phyloP scores from a whole-genome alignment of 2,329 filamentous ascomycete species.

The Cercospora nicotianae region DNA sequence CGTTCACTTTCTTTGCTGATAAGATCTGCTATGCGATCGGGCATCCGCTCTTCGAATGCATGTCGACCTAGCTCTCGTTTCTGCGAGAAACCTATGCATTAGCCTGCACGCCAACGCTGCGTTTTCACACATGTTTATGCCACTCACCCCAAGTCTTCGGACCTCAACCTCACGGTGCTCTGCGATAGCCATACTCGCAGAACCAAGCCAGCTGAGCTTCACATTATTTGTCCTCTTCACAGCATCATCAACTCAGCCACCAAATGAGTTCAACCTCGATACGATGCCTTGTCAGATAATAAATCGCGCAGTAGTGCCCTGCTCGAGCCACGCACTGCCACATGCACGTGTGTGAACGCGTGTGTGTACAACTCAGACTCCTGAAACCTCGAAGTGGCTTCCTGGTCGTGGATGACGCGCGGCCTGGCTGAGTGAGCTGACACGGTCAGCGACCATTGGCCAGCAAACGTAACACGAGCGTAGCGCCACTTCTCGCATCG shows the following conservation, averaged over 20 bases:
- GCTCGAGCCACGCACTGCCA: slow-evolving; percentile 9
- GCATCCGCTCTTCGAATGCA: slow-evolving; percentile 49
- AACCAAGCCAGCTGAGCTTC: neutral
- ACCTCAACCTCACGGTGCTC: neutral
- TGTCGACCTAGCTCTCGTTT: slow-evolving; percentile 47
- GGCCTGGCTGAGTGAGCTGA: neutral
- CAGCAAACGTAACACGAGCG: neutral
- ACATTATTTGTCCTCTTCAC: neutral
- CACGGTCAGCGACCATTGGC: slow-evolving; percentile 1
- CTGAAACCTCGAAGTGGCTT: neutral
- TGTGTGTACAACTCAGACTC: neutral
- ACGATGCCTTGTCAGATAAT: neutral
- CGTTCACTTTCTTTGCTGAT: slow-evolving; percentile 16
- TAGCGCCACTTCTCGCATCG: neutral
- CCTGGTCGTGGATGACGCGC: neutral
- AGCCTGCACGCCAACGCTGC: too few relatives aligned
- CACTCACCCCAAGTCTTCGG: slow-evolving; percentile 2
- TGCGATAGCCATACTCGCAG: neutral
- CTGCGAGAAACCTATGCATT: slow-evolving; percentile 28
- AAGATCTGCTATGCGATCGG: slow-evolving; percentile 38
- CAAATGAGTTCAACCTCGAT: neutral
- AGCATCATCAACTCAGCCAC: neutral
- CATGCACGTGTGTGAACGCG: neutral
- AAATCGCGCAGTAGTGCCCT: neutral
- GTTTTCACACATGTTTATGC: too few relatives aligned